A percentile compares a stretch with the other conserved stretches of the same genome.
Conservation (phyloP, 768 basidiomycete species). For the Gloeophyllum trabeum region DNA sequence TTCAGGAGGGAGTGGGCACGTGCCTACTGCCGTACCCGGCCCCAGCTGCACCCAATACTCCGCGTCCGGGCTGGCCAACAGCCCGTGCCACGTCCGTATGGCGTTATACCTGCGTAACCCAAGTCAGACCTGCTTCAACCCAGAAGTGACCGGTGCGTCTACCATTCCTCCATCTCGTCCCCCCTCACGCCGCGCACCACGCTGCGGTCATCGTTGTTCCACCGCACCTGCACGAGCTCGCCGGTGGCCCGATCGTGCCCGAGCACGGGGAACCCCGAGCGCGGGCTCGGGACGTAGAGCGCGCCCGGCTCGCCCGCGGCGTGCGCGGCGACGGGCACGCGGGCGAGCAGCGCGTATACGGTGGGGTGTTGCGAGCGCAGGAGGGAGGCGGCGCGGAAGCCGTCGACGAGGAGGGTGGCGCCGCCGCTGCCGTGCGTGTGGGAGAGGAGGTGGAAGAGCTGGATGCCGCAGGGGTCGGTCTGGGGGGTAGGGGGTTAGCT, state of each 20-base stretch:
- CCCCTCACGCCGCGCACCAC: constrained; percentile 54
- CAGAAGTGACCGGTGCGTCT: constrained; percentile 5
- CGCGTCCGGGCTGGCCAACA: constrained; percentile 68
- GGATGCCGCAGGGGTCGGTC: constrained; percentile 93
- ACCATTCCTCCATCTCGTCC: constrained; percentile 68
- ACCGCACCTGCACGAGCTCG: constrained; percentile 68
- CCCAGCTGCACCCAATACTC: constrained; percentile 89
- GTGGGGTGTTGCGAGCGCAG: constrained; percentile 64
- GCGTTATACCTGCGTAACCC: constrained; percentile 56
- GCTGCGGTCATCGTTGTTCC: constrained; percentile 93
- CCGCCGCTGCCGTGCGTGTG: constrained; percentile 78
- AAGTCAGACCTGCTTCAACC: neutral
- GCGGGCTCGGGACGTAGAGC: constrained; percentile 47
- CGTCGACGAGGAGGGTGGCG: constrained; percentile 87
- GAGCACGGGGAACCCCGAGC: constrained; percentile 59
- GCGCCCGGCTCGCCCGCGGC: constrained; percentile 69
- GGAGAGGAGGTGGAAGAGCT: constrained; percentile 89
- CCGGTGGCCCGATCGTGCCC: constrained; percentile 48
- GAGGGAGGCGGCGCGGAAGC: constrained; percentile 82
- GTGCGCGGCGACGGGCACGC: constrained; percentile 65
- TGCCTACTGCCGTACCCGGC: constrained; percentile 79
- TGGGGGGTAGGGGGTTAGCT: constrained; percentile 18
- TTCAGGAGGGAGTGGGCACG: constrained; percentile 16
- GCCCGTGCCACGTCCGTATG: constrained; percentile 64
- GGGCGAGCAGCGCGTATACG: constrained; percentile 57